These are phyloP conservation scores for Penicillium aurantiogriseum DNA, from an alignment of 2,329 filamentous ascomycete species.

Conservation along the genomic window DNA sequence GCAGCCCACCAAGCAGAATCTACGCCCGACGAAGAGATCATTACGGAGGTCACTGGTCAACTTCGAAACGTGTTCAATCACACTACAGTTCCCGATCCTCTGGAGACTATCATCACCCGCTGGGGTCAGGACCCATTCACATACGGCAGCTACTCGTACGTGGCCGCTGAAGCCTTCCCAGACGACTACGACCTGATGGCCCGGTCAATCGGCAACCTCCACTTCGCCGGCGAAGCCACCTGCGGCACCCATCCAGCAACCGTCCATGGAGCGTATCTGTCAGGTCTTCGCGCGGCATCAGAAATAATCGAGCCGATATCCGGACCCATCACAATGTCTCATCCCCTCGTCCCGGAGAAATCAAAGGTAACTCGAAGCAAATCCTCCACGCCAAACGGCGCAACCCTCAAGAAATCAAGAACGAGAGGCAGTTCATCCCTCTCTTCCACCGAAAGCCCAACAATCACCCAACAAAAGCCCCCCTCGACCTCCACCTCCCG, in stretches of 20 bases:
- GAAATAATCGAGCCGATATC: slow-evolving; percentile 79
- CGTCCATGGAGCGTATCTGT: slow-evolving; percentile 93
- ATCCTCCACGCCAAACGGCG: slow-evolving; percentile 13
- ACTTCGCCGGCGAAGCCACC: slow-evolving; percentile 95
- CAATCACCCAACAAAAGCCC: slow-evolving; percentile 2
- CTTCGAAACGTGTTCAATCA: slow-evolving; percentile 71
- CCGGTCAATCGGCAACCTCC: slow-evolving; percentile 75
- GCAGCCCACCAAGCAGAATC: slow-evolving; percentile 85
- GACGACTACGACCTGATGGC: slow-evolving; percentile 95
- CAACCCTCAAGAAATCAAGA: slow-evolving; percentile 7
- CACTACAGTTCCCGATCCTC: slow-evolving; percentile 67
- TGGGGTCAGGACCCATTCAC: slow-evolving; percentile 91
- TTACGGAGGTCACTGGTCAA: slow-evolving; percentile 76
- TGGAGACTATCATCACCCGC: slow-evolving; percentile 84
- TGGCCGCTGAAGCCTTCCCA: slow-evolving; percentile 74
- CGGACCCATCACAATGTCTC: slow-evolving; percentile 74
- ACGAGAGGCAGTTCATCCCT: slow-evolving; percentile 1
- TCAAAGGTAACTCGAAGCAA: slow-evolving; percentile 48
- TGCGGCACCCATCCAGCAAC: slow-evolving; percentile 95
- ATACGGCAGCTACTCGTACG: slow-evolving; percentile 93
- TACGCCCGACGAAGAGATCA: slow-evolving; percentile 69
- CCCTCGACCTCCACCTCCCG: slow-evolving; percentile 11
- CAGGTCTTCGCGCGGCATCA: slow-evolving; percentile 82
- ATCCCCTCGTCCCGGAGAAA: slow-evolving; percentile 65
- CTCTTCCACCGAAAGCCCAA: slow-evolving; percentile 25